Percentiles rank a stretch among this genome's conserved stretches.
Evolutionary conservation across 108 stramenopile species (phyloP).

Genomic region (Cyclotella sp.): DNA sequence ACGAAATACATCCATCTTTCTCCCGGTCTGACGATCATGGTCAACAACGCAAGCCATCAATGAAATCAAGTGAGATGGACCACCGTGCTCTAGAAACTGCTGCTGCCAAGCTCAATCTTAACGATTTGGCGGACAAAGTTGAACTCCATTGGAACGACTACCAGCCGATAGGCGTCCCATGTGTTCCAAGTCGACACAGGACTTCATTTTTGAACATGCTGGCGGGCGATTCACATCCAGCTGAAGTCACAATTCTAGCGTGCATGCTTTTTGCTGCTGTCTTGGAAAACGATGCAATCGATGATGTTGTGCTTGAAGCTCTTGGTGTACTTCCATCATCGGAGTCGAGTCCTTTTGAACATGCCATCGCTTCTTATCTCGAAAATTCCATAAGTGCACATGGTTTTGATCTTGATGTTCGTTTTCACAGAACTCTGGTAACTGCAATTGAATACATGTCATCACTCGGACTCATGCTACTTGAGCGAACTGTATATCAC

Average conservation of each 20-base stretch:
- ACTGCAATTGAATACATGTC: constrained; percentile 37
- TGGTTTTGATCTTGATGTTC: not conserved
- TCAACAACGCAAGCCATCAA: not conserved
- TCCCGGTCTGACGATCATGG: not conserved
- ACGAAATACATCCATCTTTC: constrained; percentile 4
- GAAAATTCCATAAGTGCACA: not conserved
- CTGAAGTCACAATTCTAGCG: constrained; percentile 49
- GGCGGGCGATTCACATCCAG: constrained; percentile 26
- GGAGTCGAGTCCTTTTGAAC: constrained; percentile 47
- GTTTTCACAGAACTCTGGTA: not conserved
- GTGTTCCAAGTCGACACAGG: constrained; percentile 30
- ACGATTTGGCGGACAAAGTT: constrained; percentile 18
- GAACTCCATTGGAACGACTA: constrained; percentile 7
- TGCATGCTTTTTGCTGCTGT: constrained; percentile 71
- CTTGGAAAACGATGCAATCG: constrained; percentile 68
- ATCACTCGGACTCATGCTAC: constrained; percentile 50
- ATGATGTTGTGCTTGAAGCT: constrained; percentile 53
- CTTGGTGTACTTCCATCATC: constrained; percentile 56
- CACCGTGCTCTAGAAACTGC: constrained; percentile 20
- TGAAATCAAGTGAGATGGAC: constrained; percentile 22
- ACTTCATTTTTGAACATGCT: constrained; percentile 45
- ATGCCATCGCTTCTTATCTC: constrained; percentile 58
- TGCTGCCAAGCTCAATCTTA: constrained; percentile 13
- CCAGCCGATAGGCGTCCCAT: not conserved
- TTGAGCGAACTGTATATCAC: constrained; percentile 45